Conservation (phyloP, 2,329 filamentous ascomycete genomes). For the Venturia aucupariae region DNA sequence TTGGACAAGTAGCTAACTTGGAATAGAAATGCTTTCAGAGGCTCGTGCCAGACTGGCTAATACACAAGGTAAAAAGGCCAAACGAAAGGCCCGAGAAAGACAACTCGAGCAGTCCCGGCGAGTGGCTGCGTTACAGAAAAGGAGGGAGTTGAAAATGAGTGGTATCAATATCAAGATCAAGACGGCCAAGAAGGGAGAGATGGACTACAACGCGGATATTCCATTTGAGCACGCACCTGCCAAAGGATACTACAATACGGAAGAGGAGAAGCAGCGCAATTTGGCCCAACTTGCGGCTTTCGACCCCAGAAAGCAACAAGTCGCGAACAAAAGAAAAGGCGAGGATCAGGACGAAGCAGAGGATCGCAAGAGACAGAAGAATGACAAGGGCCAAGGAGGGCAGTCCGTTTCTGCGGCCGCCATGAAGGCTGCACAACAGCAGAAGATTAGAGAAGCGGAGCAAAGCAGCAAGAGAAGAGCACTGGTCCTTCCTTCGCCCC, state of each 20-base stretch:
- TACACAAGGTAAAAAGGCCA: conserved; percentile 97
- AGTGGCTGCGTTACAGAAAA: conserved; percentile 84
- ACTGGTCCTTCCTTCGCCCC: conserved; percentile 76
- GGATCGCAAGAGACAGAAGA: conserved; percentile 75
- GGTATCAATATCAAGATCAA: conserved; percentile 97
- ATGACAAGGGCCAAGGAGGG: conserved; percentile 65
- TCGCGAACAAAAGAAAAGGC: conserved; percentile 86
- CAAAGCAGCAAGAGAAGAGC: conserved; percentile 86
- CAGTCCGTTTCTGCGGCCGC: conserved; percentile 77
- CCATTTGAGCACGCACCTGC: conserved; percentile 91
- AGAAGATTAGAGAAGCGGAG: conserved; percentile 90
- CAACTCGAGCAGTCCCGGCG: conserved; percentile 91
- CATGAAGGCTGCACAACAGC: conserved; percentile 85
- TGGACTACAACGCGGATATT: conserved; percentile 99
- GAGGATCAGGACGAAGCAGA: conserved; percentile 75
- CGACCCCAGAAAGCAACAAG: conserved; percentile 85
- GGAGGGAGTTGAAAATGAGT: conserved; percentile 90
- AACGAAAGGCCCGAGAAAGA: conserved; percentile 89
- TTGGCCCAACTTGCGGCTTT: conserved; percentile 77
- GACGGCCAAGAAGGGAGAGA: conserved; percentile 86
- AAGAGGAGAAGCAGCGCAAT: conserved; percentile 70
- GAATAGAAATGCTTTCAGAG: conserved; percentile 87
- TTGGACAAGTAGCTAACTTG: background rate
- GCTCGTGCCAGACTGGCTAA: conserved; percentile 93
- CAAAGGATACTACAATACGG: conserved; percentile 86